Conservation (phyloP, 306 rosid species). For the Arachis stenosperma region DNA sequence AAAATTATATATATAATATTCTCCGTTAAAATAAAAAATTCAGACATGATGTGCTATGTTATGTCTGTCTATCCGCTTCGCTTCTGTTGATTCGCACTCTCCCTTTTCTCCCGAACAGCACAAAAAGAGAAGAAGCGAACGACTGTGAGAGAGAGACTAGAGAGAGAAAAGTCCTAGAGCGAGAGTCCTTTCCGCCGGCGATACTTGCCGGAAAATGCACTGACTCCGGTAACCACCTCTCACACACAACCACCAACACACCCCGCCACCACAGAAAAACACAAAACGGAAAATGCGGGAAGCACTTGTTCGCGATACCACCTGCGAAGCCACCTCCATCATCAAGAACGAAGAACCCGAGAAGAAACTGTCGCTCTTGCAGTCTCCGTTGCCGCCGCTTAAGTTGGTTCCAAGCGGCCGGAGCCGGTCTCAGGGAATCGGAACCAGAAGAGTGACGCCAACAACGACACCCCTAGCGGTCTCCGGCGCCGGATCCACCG, state of each 20-base stretch:
- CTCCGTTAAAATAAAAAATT: slow-evolving; percentile 30
- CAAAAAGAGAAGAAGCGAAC: slow-evolving; percentile 46
- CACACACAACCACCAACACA: neutral
- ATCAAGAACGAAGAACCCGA: slow-evolving; percentile 44
- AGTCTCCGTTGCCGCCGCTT: slow-evolving; percentile 31
- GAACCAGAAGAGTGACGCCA: slow-evolving; percentile 77
- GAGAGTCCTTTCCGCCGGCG: neutral
- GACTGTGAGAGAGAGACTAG: neutral
- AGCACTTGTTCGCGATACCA: slow-evolving; percentile 51
- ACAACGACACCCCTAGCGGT: slow-evolving; percentile 38
- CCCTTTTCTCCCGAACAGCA: slow-evolving; percentile 55
- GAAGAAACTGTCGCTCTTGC: slow-evolving; percentile 38
- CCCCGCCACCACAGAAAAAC: neutral
- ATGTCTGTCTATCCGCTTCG: slow-evolving; percentile 42
- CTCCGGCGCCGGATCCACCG: slow-evolving; percentile 31
- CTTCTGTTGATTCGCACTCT: slow-evolving; percentile 66
- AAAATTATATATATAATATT: neutral
- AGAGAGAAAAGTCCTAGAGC: slow-evolving; percentile 49
- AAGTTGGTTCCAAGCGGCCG: slow-evolving; percentile 49
- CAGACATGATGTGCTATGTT: neutral
- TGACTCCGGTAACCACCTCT: slow-evolving; percentile 27
- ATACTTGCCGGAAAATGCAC: slow-evolving; percentile 34
- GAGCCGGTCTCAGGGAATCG: slow-evolving; percentile 64
- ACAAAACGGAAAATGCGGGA: slow-evolving; percentile 64
- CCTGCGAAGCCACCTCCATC: slow-evolving; percentile 40